Evolutionary conservation across 1,139 yeast species (phyloP).

Genomic region (Casaregolazyma suthepensis): DNA sequence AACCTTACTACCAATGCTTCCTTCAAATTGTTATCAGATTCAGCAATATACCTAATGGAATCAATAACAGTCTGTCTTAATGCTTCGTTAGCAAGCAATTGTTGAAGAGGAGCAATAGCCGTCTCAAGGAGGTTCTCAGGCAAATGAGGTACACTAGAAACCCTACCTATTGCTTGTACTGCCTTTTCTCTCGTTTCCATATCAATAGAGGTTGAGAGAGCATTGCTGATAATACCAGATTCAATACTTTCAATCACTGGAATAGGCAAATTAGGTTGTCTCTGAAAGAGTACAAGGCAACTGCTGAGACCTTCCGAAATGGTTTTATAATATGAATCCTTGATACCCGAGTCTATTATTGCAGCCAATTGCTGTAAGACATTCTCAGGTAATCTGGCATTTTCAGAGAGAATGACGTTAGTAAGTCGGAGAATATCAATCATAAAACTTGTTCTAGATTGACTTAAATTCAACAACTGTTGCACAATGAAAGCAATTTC

Average conservation of each 20-base stretch:
- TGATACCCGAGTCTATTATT: conserved; percentile 41
- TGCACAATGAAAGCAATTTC: conserved; percentile 6
- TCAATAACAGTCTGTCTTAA: conserved; percentile 26
- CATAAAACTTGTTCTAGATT: conserved; percentile 16
- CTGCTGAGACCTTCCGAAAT: conserved; percentile 45
- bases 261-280: neutral
- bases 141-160: conserved; percentile 18
- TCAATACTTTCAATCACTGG: conserved; percentile 13
- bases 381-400: conserved; percentile 17
- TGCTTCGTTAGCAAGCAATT: conserved; percentile 28
- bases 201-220: conserved; percentile 40
- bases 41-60: conserved; percentile 23
- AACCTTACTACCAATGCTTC: conserved; percentile 20
- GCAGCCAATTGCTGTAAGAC: conserved; percentile 27
- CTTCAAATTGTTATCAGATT: conserved; percentile 4
- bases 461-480: conserved; percentile 1
- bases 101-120: conserved; percentile 21
- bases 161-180: conserved; percentile 35
- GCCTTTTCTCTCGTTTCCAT: conserved; percentile 48
- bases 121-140: conserved; percentile 12
- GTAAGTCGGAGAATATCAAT: conserved; percentile 23
- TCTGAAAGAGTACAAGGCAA: conserved; percentile 31
- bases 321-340: conserved; percentile 45
- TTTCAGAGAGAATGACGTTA: conserved; percentile 15
- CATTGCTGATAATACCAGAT: conserved; percentile 33